These are phyloP conservation scores for Seminavis robusta DNA, from an alignment of 108 stramenopile species.

Conservation along the genomic window DNA sequence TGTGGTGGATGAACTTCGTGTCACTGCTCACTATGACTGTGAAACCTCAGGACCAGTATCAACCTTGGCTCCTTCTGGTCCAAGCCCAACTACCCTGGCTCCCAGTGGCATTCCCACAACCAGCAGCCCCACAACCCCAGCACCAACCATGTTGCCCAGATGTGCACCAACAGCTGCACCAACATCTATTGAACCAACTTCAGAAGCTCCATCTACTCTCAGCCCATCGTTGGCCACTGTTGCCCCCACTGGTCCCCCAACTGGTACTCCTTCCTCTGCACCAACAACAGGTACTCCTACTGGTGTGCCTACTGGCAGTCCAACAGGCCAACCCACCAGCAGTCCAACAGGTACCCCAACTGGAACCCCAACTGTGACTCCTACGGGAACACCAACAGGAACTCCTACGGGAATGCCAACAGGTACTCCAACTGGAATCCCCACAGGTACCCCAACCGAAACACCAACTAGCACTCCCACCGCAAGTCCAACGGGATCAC, in stretches of 20 bases:
- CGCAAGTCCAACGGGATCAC: neutral
- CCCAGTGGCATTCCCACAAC: too few relatives aligned
- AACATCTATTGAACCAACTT: too few relatives aligned
- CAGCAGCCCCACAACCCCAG: too few relatives aligned
- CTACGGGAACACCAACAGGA: neutral
- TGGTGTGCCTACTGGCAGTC: neutral
- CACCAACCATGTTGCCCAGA: too few relatives aligned
- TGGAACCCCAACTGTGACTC: neutral
- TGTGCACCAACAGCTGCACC: too few relatives aligned
- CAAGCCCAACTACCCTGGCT: too few relatives aligned
- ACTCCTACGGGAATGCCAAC: neutral
- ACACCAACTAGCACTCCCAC: constrained; percentile 1
- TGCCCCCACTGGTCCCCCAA: neutral
- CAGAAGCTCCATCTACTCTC: too few relatives aligned
- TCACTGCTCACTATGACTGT: too few relatives aligned
- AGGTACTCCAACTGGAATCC: neutral
- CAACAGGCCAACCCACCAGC: neutral
- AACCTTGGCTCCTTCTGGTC: too few relatives aligned
- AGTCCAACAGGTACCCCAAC: neutral
- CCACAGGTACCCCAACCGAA: neutral
- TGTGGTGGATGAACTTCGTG: too few relatives aligned
- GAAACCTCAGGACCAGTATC: too few relatives aligned
- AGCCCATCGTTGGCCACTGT: too few relatives aligned
- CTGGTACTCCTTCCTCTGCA: neutral
- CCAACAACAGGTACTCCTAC: neutral